These are phyloP conservation scores for Santalum album DNA, from an alignment of 164 flowering plant genomes.

Conservation along the genomic window DNA sequence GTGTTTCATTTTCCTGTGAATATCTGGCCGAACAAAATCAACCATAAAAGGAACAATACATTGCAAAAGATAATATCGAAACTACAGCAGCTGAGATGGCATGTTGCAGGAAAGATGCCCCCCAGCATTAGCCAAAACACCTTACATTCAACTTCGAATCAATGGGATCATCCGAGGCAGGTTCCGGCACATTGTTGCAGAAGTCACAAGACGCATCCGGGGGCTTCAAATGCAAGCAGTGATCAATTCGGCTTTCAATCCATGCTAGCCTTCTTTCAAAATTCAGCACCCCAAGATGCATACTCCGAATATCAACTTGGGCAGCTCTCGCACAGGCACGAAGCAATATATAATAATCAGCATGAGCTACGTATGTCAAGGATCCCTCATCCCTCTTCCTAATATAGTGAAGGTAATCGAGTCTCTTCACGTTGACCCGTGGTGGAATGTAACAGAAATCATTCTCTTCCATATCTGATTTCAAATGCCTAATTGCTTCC, in stretches of 20 bases:
- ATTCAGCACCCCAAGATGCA: conserved; percentile 56
- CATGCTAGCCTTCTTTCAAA: conserved; percentile 63
- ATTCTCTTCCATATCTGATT: conserved; percentile 70
- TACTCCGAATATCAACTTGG: conserved; percentile 47
- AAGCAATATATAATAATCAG: conserved; percentile 82
- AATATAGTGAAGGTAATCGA: conserved; percentile 46
- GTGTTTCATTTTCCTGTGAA: no score
- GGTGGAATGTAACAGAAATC: conserved; percentile 64
- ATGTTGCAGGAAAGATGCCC: no score
- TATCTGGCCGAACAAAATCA: no score
- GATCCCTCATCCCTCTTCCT: conserved; percentile 45
- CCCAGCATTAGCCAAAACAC: no score
- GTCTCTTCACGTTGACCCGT: conserved; percentile 37
- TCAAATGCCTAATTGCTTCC: conserved; percentile 38
- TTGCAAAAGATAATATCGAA: no score
- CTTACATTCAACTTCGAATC: no score
- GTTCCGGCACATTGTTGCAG: conserved; percentile 12
- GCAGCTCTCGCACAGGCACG: conserved; percentile 68
- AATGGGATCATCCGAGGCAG: background rate
- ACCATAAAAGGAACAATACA: no score
- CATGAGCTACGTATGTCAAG: conserved; percentile 58
- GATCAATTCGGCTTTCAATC: conserved; percentile 48
- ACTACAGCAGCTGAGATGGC: no score
- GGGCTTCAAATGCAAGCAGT: conserved; percentile 25
- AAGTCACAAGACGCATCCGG: conserved; percentile 14